Evolutionary conservation across 345 rosid species (phyloP).

Genomic region (Populus simonii): DNA sequence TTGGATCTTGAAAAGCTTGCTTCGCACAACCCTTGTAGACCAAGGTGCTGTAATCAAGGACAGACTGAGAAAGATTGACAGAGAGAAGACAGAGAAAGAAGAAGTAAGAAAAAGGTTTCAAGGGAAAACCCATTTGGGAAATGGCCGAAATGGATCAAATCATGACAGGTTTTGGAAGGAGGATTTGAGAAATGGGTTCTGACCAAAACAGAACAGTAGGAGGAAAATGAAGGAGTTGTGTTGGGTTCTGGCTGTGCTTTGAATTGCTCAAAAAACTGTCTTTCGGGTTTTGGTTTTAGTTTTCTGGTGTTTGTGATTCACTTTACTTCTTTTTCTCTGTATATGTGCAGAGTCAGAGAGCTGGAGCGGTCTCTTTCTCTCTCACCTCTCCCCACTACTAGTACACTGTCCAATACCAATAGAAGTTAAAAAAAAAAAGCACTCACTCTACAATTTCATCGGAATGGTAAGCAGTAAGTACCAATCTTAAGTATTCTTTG

Average conservation of each 20-base stretch:
- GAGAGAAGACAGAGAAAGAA: constrained; percentile 33
- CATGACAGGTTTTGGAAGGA: constrained; percentile 39
- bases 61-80: constrained; percentile 47
- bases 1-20: constrained; percentile 73
- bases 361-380: constrained; percentile 10
- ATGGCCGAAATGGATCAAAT: constrained; percentile 41
- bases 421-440: neutral
- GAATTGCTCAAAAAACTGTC: neutral
- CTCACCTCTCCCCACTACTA: neutral
- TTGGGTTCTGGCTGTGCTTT: neutral
- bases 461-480: constrained; percentile 7
- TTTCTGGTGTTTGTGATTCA: constrained; percentile 21
- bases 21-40: constrained; percentile 92
- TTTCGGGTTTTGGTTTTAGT: constrained; percentile 6
- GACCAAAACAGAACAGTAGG: constrained; percentile 18
- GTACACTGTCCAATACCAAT: constrained; percentile 15
- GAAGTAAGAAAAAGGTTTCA: constrained; percentile 35
- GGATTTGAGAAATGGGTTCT: constrained; percentile 22
- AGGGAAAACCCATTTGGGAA: constrained; percentile 37
- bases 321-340: constrained; percentile 11
- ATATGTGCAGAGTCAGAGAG: constrained; percentile 27
- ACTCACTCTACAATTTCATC: constrained; percentile 1
- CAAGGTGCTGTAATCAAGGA: constrained; percentile 55
- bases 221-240: neutral
- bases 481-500: neutral